These are phyloP conservation scores for Hordeum vulgare DNA, from an alignment of 176 grass and related monocot species.

Conservation along the genomic window DNA sequence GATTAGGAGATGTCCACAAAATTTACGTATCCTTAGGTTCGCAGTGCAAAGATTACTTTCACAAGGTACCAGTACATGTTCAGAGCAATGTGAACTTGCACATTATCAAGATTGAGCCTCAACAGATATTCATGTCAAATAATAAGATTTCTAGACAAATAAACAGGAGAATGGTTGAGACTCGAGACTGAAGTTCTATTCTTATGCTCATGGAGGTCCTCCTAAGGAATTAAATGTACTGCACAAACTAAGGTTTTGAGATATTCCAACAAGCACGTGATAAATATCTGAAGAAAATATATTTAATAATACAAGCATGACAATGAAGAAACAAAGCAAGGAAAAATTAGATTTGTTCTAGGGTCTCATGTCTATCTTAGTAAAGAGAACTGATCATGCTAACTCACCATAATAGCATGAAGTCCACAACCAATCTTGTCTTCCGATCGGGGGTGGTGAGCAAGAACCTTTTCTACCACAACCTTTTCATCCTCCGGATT, in stretches of 20 bases:
- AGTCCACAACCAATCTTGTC: slow-evolving; percentile 96
- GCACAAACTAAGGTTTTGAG: background rate
- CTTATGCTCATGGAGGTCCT: background rate
- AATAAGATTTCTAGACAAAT: background rate
- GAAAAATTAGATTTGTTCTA: background rate
- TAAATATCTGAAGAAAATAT: background rate
- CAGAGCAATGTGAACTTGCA: slow-evolving; percentile 3
- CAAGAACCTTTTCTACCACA: slow-evolving; percentile 71
- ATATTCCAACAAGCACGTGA: slow-evolving; percentile 4
- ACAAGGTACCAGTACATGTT: background rate
- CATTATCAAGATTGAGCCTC: background rate
- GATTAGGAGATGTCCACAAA: background rate
- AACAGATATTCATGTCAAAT: background rate
- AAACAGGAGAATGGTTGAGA: background rate
- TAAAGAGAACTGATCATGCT: background rate
- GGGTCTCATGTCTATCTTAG: background rate
- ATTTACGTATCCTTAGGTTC: background rate
- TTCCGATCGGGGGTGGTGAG: slow-evolving; percentile 52
- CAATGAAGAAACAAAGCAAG: background rate
- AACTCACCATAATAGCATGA: slow-evolving; percentile 68
- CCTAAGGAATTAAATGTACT: slow-evolving; percentile 3
- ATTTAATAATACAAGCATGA: background rate
- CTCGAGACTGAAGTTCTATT: background rate
- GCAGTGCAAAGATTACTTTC: slow-evolving; percentile 2
- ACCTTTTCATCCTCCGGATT: slow-evolving; percentile 47